Evolutionary conservation across 257 asterid species (phyloP).

Genomic region (Galeopsis tetrahit): DNA sequence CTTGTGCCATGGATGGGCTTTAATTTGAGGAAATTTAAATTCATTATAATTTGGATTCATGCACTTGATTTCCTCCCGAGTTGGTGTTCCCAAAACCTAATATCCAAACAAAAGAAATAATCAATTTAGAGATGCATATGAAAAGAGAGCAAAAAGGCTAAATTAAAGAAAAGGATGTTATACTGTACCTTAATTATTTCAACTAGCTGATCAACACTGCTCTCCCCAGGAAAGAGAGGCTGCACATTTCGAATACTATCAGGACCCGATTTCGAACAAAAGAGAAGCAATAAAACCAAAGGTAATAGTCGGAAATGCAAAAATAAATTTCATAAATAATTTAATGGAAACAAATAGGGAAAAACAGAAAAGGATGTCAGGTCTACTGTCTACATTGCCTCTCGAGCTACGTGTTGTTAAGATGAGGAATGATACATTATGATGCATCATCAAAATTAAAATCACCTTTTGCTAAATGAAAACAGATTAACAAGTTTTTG

Average conservation of each 20-base stretch:
- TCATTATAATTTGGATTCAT: constrained; percentile 92
- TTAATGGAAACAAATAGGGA: background rate
- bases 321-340: background rate
- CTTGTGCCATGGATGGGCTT: constrained; percentile 98
- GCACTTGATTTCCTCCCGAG: constrained; percentile 93
- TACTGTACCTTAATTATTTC: constrained; percentile 77
- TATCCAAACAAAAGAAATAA: constrained; percentile 18
- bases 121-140: constrained; percentile 14
- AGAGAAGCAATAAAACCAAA: background rate
- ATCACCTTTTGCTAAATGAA: background rate
- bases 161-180: background rate
- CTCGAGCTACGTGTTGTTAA: background rate
- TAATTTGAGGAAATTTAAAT: constrained; percentile 88
- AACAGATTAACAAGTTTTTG: background rate
- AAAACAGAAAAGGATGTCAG: background rate
- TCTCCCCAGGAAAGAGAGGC: constrained; percentile 97
- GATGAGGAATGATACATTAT: background rate
- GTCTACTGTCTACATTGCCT: background rate
- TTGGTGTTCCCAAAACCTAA: constrained; percentile 88
- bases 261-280: background rate
- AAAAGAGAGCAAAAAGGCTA: background rate
- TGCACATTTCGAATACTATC: constrained; percentile 38
- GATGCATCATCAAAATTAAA: background rate
- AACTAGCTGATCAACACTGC: constrained; percentile 88
- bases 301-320: background rate